Evolutionary conservation across 1,284 basidiomycete species (phyloP).

Genomic region (Exobasidium rhododendri): DNA sequence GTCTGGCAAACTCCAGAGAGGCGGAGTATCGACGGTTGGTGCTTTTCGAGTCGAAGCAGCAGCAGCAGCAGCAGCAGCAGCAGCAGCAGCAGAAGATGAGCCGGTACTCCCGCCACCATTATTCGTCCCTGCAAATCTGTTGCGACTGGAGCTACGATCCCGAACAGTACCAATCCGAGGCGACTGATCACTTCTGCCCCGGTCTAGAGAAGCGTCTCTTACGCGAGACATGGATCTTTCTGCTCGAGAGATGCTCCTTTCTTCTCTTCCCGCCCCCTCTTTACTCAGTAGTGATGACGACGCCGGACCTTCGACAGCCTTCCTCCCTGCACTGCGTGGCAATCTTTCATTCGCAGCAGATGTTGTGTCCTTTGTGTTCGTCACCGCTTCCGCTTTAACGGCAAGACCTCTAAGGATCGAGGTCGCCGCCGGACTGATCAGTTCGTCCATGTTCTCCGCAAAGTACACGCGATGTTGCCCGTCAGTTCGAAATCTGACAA

Average conservation of each 20-base stretch:
- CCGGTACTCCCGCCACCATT: background rate
- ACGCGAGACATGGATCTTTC: slow-evolving; percentile 15
- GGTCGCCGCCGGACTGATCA: slow-evolving; percentile 34
- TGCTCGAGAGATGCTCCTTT: background rate
- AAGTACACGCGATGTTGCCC: slow-evolving; percentile 84
- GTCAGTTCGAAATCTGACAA: slow-evolving; percentile 84
- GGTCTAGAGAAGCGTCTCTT: slow-evolving; percentile 16
- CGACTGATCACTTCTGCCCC: slow-evolving; percentile 60
- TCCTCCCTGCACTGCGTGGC: background rate
- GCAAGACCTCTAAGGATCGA: slow-evolving; percentile 9
- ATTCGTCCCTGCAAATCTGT: background rate
- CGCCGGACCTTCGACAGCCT: background rate
- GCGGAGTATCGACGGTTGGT: slow-evolving; percentile 14
- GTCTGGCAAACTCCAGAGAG: slow-evolving; percentile 79
- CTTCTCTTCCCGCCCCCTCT: background rate
- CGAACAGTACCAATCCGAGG: slow-evolving; percentile 57
- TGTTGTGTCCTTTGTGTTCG: background rate
- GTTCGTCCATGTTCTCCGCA: slow-evolving; percentile 57
- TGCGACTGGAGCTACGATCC: slow-evolving; percentile 61
- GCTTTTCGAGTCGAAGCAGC: background rate
- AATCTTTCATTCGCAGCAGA: background rate
- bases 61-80: background rate
- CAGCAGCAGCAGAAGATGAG: no score
- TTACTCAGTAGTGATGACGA: background rate
- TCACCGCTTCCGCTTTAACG: background rate